Percentiles rank a stretch among this genome's conserved stretches.
Evolutionary conservation across 352 stramenopile species (phyloP).

Genomic region (Paralagenidium karlingii): DNA sequence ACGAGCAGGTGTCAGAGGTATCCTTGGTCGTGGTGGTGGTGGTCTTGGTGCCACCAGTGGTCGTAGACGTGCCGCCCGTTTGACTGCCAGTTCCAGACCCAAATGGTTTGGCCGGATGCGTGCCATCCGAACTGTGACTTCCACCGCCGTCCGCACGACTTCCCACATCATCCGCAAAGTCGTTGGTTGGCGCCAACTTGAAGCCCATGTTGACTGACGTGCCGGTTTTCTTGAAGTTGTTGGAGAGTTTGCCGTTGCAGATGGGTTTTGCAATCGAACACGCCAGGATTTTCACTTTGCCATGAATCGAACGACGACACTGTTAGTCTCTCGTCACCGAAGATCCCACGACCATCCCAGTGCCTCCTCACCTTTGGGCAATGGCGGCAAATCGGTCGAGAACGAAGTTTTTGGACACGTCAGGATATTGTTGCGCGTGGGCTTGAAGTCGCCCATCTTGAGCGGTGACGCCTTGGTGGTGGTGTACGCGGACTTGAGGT

Average conservation of each 20-base stretch:
- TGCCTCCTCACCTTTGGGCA: too few relatives aligned
- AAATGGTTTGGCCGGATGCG: too few relatives aligned
- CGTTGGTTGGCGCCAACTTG: not conserved
- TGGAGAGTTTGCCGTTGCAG: slow-evolving; percentile 43
- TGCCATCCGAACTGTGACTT: too few relatives aligned
- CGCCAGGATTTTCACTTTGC: slow-evolving; percentile 23
- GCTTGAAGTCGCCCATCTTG: slow-evolving; percentile 20
- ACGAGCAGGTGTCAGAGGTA: too few relatives aligned
- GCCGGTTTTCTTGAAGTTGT: slow-evolving; percentile 22
- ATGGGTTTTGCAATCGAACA: slow-evolving; percentile 34
- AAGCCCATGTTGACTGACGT: not conserved
- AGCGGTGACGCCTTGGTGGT: slow-evolving; percentile 44
- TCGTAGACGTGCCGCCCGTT: too few relatives aligned
- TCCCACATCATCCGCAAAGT: not conserved
- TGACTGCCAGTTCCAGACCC: too few relatives aligned
- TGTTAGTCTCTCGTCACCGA: too few relatives aligned
- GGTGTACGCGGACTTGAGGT: slow-evolving; percentile 61
- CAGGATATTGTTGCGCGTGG: slow-evolving; percentile 17
- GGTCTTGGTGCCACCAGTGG: too few relatives aligned
- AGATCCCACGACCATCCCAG: too few relatives aligned
- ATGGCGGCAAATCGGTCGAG: slow-evolving; percentile 19
- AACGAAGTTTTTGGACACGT: slow-evolving; percentile 23
- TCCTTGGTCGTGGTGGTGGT: too few relatives aligned
- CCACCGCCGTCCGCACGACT: not conserved
- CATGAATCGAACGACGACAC: too few relatives aligned